Percentiles rank a stretch among this genome's conserved stretches.
These are phyloP conservation scores for Lichtheimia hyalospora DNA, from an alignment of 371 early-diverging fungal species.

Conservation along the genomic window DNA sequence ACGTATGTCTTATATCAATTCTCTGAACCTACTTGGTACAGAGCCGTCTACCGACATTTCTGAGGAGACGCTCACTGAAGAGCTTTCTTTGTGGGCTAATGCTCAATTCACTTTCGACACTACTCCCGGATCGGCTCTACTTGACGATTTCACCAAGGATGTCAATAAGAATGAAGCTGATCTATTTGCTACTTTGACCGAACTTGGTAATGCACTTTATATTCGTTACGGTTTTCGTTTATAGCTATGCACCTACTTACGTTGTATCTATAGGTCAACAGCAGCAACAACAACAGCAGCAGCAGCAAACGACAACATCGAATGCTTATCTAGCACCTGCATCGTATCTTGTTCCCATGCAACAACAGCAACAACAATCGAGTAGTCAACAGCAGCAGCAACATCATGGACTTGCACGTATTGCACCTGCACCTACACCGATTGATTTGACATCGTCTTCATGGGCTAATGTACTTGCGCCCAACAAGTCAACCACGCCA, in stretches of 20 bases:
- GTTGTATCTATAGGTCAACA: neutral
- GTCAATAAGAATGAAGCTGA: slow-evolving; percentile 11
- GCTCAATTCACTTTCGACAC: slow-evolving; percentile 72
- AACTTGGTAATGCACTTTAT: slow-evolving; percentile 7
- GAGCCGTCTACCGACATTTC: slow-evolving; percentile 36
- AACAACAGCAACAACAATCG: slow-evolving; percentile 14
- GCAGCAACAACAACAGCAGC: neutral
- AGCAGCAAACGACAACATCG: neutral
- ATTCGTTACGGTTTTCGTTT: neutral
- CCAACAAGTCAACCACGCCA: neutral
- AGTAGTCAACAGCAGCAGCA: slow-evolving; percentile 3
- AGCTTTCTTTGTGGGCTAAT: slow-evolving; percentile 66
- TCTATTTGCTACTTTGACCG: slow-evolving; percentile 11
- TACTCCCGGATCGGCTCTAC: slow-evolving; percentile 42
- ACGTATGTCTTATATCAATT: slow-evolving; percentile 47
- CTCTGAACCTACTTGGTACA: slow-evolving; percentile 37
- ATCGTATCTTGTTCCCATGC: slow-evolving; percentile 5
- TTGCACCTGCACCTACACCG: slow-evolving; percentile 35
- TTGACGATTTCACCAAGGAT: slow-evolving; percentile 22
- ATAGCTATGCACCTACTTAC: slow-evolving; percentile 2
- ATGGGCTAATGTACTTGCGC: neutral
- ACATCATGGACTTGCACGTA: slow-evolving; percentile 23
- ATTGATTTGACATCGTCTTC: neutral
- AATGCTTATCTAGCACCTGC: neutral
- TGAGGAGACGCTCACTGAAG: slow-evolving; percentile 42